Evolutionary conservation across 495 filamentous ascomycete genomes (phyloP), one percentile per base, ranked within the genome.

Genomic region (Penicillium soppii): DNA sequence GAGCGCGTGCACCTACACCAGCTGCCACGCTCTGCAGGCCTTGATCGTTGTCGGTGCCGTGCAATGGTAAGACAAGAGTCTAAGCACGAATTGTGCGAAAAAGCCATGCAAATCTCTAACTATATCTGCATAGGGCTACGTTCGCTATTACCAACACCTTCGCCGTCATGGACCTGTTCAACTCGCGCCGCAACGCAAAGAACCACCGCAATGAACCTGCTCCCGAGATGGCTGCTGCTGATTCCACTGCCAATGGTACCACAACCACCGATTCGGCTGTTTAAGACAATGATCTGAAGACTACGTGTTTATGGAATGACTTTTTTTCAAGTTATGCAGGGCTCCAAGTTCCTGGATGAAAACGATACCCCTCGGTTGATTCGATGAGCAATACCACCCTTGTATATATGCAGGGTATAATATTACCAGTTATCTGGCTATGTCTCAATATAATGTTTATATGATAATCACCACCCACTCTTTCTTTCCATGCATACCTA

Each of bases 11-110:
- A 58, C 53, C 15, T 73, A 75, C 5, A 52, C 62, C 22, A 73
- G 74, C 27, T 83, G 80, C 50, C 50, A 52, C 5, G 63, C 62
- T 10, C 68, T 76, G 12, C 69, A 72, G 42, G 78, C 74, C 1
- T 64, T 61, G 1, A 68, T 67, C 17, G 76, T 71, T 5, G 68
- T 82, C 54, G 70, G 57, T 0, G 75, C 75, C 7, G 63, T 81
- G 44, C 70, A 75, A 42, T 82, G 77, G 80, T 77, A 56, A 61
- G 63, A 60, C 13, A 9, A 7, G 10, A 2, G 15, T 7, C 16
- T 3, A 38, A 9, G 7, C 2, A 38, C 12, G 15, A 36, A 52
- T 32, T n/a, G n/a, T n/a, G 26, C 29, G 36, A 25, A 29, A 7
- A 7, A 41, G 12, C 13, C 5, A 20, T 12, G 8, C 7, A 16